phyloP scores from a whole-genome alignment of 2,329 filamentous ascomycete species.

The Leptographium lundbergii region DNA sequence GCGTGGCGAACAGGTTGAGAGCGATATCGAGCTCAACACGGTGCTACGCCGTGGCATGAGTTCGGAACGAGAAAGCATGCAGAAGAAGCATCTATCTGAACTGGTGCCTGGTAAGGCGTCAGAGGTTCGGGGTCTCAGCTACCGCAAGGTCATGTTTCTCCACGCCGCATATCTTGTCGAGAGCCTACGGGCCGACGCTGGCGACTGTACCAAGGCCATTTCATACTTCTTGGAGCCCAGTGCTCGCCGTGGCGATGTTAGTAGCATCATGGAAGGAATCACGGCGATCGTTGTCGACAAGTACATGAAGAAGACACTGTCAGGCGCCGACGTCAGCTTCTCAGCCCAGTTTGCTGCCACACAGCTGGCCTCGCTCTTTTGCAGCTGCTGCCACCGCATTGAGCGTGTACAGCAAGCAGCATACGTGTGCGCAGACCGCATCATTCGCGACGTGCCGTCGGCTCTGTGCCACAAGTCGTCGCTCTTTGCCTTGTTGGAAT shows the following conservation, averaged over 20 bases:
- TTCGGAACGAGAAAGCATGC: conserved; percentile 61
- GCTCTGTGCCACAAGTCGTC: conserved; percentile 82
- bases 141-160: conserved; percentile 83
- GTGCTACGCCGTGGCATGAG: conserved; percentile 79
- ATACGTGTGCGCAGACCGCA: conserved; percentile 68
- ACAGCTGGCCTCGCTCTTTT: conserved; percentile 76
- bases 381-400: conserved; percentile 86
- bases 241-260: conserved; percentile 52
- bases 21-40: conserved; percentile 92
- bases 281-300: conserved; percentile 59
- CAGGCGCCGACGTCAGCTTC: conserved; percentile 60
- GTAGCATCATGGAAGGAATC: conserved; percentile 51
- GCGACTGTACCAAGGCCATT: conserved; percentile 80
- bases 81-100: conserved; percentile 65
- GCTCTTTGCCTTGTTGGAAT: conserved; percentile 81
- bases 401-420: conserved; percentile 83
- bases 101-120: conserved; percentile 64
- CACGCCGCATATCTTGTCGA: conserved; percentile 86
- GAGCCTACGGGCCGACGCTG: conserved; percentile 70
- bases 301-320: conserved; percentile 65
- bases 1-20: conserved; percentile 80
- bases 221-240: conserved; percentile 93
- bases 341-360: conserved; percentile 84
- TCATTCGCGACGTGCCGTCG: conserved; percentile 75
- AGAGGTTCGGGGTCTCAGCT: conserved; percentile 72